Evolutionary conservation across 1,284 basidiomycete species (phyloP).

Genomic region (Irpex lacteus): DNA sequence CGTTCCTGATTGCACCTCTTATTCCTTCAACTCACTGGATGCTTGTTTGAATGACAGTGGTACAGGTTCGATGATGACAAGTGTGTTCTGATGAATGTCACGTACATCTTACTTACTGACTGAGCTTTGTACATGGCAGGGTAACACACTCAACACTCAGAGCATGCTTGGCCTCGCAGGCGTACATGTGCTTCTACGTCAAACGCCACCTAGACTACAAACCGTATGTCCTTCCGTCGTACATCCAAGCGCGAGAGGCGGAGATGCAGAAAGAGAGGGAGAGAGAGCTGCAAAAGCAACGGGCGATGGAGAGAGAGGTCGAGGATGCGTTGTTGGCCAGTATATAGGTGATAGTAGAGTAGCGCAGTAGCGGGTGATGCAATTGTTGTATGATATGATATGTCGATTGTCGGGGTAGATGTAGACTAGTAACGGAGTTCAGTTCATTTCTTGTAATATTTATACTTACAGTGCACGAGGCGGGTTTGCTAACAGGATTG

Average conservation of each 20-base stretch:
- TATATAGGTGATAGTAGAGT: conserved; percentile 24
- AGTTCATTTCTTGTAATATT: background rate
- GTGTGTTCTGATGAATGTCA: conserved; percentile 37
- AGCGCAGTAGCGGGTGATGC: background rate
- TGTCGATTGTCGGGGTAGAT: background rate
- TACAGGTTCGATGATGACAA: conserved; percentile 95
- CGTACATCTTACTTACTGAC: too few relatives aligned
- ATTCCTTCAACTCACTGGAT: background rate
- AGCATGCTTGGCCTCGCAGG: conserved; percentile 65
- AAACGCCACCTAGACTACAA: conserved; percentile 85
- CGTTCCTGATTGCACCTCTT: too few relatives aligned
- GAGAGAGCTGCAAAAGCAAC: conserved; percentile 42
- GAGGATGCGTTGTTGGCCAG: conserved; percentile 59
- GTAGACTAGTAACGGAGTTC: background rate
- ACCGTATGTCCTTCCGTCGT: conserved; percentile 62
- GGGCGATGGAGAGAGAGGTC: conserved; percentile 42
- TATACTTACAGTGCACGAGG: conserved; percentile 4
- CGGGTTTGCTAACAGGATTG: background rate
- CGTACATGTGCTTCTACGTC: conserved; percentile 94
- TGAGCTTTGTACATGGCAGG: conserved; percentile 34
- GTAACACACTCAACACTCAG: conserved; percentile 70
- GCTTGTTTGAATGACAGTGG: conserved; percentile 55
- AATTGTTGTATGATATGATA: conserved; percentile 1
- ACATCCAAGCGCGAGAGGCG: conserved; percentile 65
- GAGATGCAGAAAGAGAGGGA: conserved; percentile 67